A percentile compares a stretch with the other conserved stretches of the same genome.
Conservation (phyloP, 352 stramenopile genomes). For the Pythium rishiriense region DNA sequence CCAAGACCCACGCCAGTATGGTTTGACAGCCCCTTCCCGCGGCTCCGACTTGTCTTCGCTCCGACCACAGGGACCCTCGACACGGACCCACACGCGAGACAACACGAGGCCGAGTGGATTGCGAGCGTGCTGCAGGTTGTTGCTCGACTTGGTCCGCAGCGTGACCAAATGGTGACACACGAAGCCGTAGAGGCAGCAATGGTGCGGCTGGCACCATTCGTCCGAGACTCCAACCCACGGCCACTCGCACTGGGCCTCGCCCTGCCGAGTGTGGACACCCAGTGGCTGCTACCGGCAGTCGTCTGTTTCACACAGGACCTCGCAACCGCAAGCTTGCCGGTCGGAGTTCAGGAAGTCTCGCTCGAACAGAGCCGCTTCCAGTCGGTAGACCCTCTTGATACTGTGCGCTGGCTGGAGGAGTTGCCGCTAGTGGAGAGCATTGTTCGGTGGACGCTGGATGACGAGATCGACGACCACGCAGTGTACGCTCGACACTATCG, state of each 20-base stretch:
- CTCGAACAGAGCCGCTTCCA: constrained; percentile 13
- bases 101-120: not conserved
- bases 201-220: constrained; percentile 1
- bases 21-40: not conserved
- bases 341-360: constrained; percentile 5
- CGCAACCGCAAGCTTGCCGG: no score
- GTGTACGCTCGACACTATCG: constrained; percentile 8
- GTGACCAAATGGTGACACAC: not conserved
- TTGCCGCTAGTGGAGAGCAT: not conserved
- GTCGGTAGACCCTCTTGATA: constrained; percentile 1
- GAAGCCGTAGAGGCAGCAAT: not conserved
- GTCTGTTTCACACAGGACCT: not conserved
- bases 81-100: not conserved
- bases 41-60: not conserved
- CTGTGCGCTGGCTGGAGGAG: constrained; percentile 4
- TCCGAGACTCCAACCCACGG: not conserved
- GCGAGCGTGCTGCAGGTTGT: not conserved
- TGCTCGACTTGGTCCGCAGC: not conserved
- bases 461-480: not conserved
- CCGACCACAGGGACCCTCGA: not conserved
- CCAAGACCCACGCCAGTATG: not conserved
- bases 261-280: constrained; percentile 21
- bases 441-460: constrained; percentile 16
- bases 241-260: constrained; percentile 10
- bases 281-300: constrained; percentile 10